Evolutionary conservation across 1,139 yeast genomes (phyloP).

Genomic region (Taiozyma sp.): DNA sequence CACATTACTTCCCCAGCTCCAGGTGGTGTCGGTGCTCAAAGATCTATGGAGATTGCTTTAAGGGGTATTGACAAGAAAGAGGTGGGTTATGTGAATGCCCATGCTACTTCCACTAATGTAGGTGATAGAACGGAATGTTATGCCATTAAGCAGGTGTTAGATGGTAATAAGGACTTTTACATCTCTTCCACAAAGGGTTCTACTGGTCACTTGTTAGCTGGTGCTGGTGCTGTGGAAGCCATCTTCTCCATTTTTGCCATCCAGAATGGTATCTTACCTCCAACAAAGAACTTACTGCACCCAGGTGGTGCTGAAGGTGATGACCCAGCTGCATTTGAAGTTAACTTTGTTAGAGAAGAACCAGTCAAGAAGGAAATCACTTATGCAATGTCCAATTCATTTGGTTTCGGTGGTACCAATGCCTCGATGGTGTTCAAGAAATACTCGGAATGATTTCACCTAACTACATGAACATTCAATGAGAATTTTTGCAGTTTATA

Average conservation of each 20-base stretch:
- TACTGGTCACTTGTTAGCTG: slow-evolving; percentile 91
- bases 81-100: slow-evolving; percentile 86
- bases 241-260: slow-evolving; percentile 73
- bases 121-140: slow-evolving; percentile 88
- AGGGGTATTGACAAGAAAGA: slow-evolving; percentile 35
- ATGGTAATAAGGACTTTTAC: slow-evolving; percentile 30
- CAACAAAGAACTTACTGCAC: slow-evolving; percentile 66
- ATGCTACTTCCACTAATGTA: slow-evolving; percentile 87
- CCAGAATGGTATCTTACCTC: slow-evolving; percentile 58
- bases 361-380: slow-evolving; percentile 36
- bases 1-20: slow-evolving; percentile 91
- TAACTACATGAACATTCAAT: too few species aligned
- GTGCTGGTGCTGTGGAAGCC: slow-evolving; percentile 94
- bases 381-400: slow-evolving; percentile 79
- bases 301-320: slow-evolving; percentile 43
- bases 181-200: slow-evolving; percentile 89
- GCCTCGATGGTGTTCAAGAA: slow-evolving; percentile 56
- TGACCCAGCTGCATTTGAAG: slow-evolving; percentile 38
- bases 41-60: slow-evolving; percentile 80
- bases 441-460: slow-evolving; percentile 13
- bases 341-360: slow-evolving; percentile 57
- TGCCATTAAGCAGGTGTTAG: slow-evolving; percentile 61
- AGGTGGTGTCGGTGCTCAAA: slow-evolving; percentile 78
- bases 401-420: slow-evolving; percentile 98
- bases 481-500: neutral